Conservation (phyloP, 1,139 yeast species). For the Candida freyschussii region DNA sequence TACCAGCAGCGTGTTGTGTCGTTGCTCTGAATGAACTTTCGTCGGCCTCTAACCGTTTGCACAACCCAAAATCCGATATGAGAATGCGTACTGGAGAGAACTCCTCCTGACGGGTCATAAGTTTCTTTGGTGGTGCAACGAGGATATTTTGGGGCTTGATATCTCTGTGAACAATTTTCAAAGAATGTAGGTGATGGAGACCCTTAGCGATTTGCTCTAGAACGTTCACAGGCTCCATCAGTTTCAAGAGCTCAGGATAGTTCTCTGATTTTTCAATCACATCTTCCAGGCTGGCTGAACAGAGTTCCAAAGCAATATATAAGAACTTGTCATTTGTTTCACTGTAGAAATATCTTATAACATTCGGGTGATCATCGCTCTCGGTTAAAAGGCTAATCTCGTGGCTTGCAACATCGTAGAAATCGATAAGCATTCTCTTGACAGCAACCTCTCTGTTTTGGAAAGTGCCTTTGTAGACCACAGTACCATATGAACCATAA, state of each 20-base stretch:
- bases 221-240: slow-evolving; percentile 48
- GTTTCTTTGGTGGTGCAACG: slow-evolving; percentile 63
- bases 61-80: slow-evolving; percentile 93
- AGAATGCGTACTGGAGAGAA: slow-evolving; percentile 54
- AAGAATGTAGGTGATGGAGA: slow-evolving; percentile 76
- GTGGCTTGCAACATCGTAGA: slow-evolving; percentile 93
- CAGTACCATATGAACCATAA: slow-evolving; percentile 96
- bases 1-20: slow-evolving; percentile 91
- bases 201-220: slow-evolving; percentile 81
- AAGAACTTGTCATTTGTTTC: slow-evolving; percentile 83
- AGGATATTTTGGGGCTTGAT: slow-evolving; percentile 93
- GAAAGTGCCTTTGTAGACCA: slow-evolving; percentile 84
- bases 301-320: slow-evolving; percentile 88
- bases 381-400: slow-evolving; percentile 86
- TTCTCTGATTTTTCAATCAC: slow-evolving; percentile 52
- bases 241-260: slow-evolving; percentile 30
- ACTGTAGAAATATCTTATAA: slow-evolving; percentile 86
- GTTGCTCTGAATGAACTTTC: slow-evolving; percentile 94
- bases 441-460: slow-evolving; percentile 95
- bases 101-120: slow-evolving; percentile 21
- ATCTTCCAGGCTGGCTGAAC: slow-evolving; percentile 86
- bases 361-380: slow-evolving; percentile 96
- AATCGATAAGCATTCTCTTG: slow-evolving; percentile 87
- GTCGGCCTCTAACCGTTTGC: slow-evolving; percentile 85
- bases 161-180: slow-evolving; percentile 93